These are phyloP conservation scores for Tripterygium wilfordii DNA, from an alignment of 177 flowering plant species.

Conservation along the genomic window DNA sequence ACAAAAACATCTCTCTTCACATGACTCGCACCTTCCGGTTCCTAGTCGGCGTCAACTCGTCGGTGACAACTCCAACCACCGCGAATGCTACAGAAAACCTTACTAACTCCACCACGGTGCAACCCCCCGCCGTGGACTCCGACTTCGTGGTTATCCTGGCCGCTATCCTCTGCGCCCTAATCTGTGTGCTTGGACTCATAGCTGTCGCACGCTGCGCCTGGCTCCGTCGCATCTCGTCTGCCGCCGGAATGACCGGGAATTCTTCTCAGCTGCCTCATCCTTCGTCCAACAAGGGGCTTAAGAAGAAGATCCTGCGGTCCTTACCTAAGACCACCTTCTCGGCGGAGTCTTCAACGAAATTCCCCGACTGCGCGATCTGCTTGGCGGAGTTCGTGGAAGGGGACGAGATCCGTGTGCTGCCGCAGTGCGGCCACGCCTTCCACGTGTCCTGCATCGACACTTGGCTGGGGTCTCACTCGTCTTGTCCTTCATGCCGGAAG, in stretches of 20 bases:
- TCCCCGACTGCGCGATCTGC: constrained; percentile 61
- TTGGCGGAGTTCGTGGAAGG: constrained; percentile 38
- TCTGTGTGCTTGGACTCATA: constrained; percentile 72
- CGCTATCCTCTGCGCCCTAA: constrained; percentile 72
- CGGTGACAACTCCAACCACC: constrained; percentile 20
- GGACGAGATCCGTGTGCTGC: constrained; percentile 39
- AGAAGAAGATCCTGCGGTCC: constrained; percentile 60
- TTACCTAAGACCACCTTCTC: constrained; percentile 47
- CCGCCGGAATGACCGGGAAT: neutral
- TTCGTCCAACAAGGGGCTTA: constrained; percentile 50
- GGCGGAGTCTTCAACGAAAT: constrained; percentile 21
- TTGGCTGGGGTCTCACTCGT: constrained; percentile 50
- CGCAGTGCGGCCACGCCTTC: constrained; percentile 48
- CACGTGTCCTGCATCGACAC: constrained; percentile 47
- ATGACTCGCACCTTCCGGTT: constrained; percentile 25
- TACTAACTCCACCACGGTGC: constrained; percentile 11
- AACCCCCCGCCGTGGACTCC: constrained; percentile 32
- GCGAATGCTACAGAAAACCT: no score
- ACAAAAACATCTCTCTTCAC: neutral
- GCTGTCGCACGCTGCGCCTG: constrained; percentile 81
- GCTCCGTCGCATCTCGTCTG: constrained; percentile 41
- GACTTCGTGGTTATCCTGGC: constrained; percentile 78
- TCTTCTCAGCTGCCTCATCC: constrained; percentile 12
- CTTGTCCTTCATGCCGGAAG: constrained; percentile 56
- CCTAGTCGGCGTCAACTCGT: constrained; percentile 18